These are phyloP conservation scores for Fusarium scirpi DNA, from an alignment of 2,329 filamentous ascomycete species.

Conservation along the genomic window DNA sequence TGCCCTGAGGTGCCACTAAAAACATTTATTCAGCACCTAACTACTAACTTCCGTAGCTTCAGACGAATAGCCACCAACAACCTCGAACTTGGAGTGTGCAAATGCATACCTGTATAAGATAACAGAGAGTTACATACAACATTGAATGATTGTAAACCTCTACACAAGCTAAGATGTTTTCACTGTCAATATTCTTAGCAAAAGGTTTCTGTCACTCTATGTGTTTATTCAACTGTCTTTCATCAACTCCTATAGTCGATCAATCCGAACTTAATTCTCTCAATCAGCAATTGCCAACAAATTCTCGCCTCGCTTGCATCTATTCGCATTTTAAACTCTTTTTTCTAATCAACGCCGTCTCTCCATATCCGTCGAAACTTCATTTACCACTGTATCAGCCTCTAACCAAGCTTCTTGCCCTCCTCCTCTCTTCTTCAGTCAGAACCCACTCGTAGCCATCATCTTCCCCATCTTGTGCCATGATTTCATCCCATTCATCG, in stretches of 20 bases:
- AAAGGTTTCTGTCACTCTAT: not conserved
- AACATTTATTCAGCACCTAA: conserved; percentile 24
- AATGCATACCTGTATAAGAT: not conserved
- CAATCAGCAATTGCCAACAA: not conserved
- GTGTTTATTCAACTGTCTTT: not conserved
- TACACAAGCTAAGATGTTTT: not conserved
- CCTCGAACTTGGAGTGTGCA: not conserved
- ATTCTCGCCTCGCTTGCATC: conserved; percentile 19
- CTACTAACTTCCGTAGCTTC: not conserved
- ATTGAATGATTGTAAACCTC: not conserved
- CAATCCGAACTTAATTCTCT: not conserved
- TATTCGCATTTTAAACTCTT: conserved; percentile 22
- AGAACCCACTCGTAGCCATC: conserved; percentile 79
- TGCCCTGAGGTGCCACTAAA: conserved; percentile 28
- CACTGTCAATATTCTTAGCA: not conserved
- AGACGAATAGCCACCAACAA: not conserved
- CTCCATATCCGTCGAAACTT: conserved; percentile 16
- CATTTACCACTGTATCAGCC: conserved; percentile 31
- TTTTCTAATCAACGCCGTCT: conserved; percentile 29
- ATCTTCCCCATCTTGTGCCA: conserved; percentile 60
- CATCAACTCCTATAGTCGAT: not conserved
- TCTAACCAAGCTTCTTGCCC: conserved; percentile 76
- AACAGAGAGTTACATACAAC: not conserved
- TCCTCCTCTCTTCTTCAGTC: conserved; percentile 77
- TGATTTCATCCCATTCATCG: conserved; percentile 89